These are phyloP conservation scores for Beta vulgaris DNA, from an alignment of 148 eudicot species.

Conservation along the genomic window DNA sequence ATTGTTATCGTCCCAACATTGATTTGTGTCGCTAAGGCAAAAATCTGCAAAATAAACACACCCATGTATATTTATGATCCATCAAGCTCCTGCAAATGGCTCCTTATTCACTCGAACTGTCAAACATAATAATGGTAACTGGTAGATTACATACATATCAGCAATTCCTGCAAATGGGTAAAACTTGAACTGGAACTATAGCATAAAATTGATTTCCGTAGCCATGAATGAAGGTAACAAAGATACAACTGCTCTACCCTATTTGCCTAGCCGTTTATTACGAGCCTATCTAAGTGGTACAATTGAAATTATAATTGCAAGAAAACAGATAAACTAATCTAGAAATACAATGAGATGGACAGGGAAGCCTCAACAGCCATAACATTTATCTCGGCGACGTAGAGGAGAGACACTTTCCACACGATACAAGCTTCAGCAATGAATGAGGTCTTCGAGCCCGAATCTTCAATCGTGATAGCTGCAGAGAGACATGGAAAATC, in stretches of 20 bases:
- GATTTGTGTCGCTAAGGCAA: too few relatives aligned
- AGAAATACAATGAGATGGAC: conserved; percentile 23
- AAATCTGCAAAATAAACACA: too few relatives aligned
- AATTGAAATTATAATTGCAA: conserved; percentile 23
- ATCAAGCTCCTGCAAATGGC: too few relatives aligned
- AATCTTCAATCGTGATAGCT: conserved; percentile 63
- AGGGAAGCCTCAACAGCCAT: neutral
- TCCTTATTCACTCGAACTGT: neutral
- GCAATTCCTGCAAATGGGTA: neutral
- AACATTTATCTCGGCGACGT: conserved; percentile 61
- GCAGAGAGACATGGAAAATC: conserved; percentile 20
- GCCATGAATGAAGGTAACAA: conserved; percentile 10
- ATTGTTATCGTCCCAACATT: too few relatives aligned
- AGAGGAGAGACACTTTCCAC: conserved; percentile 70
- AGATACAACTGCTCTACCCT: conserved; percentile 1
- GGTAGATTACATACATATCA: neutral
- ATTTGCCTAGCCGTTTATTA: conserved; percentile 15
- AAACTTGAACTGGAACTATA: neutral
- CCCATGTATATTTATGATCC: too few relatives aligned
- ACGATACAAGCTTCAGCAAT: conserved; percentile 57
- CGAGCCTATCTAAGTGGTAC: conserved; percentile 23
- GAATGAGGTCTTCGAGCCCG: conserved; percentile 53
- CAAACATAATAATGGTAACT: neutral
- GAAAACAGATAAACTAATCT: conserved; percentile 25
- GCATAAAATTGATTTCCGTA: neutral